Conservation (phyloP, 2,329 filamentous ascomycete species). For the Trichophyton benhamiae region DNA sequence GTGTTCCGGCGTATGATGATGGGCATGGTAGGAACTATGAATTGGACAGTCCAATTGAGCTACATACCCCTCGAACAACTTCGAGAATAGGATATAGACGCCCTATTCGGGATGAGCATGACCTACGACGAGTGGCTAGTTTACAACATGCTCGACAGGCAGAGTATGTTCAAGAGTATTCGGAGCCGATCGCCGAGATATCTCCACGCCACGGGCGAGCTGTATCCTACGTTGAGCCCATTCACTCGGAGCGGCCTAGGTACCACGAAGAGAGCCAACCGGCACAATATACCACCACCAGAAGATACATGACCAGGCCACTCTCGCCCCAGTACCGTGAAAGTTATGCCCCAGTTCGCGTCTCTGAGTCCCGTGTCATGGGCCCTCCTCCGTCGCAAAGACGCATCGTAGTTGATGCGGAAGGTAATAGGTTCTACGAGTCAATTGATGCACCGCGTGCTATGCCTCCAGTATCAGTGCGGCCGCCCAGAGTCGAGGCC, state of each 20-base stretch:
- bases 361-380: conserved; percentile 37
- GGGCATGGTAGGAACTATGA: conserved; percentile 19
- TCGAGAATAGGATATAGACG: conserved; percentile 30
- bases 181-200: conserved; percentile 30
- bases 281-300: conserved; percentile 16
- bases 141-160: conserved; percentile 34
- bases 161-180: conserved; percentile 32
- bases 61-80: conserved; percentile 26
- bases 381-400: conserved; percentile 46
- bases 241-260: conserved; percentile 24
- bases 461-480: conserved; percentile 22
- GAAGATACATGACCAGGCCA: conserved; percentile 26
- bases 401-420: conserved; percentile 68
- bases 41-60: conserved; percentile 21
- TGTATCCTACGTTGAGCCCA: conserved; percentile 29
- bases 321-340: conserved; percentile 25
- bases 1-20: conserved; percentile 27
- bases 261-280: conserved; percentile 30
- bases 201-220: conserved; percentile 27
- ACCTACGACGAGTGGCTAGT: conserved; percentile 37
- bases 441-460: conserved; percentile 32
- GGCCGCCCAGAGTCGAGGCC: conserved; percentile 22
- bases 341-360: conserved; percentile 29
- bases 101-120: conserved; percentile 31
- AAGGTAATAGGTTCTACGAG: conserved; percentile 66